These are phyloP conservation scores for Verticillium isaacii DNA, from an alignment of 2,329 filamentous ascomycete genomes.

Conservation along the genomic window DNA sequence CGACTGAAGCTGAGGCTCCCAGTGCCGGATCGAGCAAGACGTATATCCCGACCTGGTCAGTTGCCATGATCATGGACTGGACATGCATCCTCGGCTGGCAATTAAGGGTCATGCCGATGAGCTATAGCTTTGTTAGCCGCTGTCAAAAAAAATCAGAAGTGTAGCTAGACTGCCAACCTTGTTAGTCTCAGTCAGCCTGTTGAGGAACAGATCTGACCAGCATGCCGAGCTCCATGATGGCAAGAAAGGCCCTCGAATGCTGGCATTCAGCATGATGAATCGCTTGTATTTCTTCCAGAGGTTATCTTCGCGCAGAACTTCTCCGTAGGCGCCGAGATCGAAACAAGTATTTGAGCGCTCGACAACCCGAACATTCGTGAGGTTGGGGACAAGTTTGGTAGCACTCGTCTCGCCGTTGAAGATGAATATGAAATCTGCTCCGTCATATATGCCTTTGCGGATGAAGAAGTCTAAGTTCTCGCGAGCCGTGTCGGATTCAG, in stretches of 20 bases:
- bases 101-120: slow-evolving; percentile 31
- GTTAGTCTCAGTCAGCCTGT: slow-evolving; percentile 20
- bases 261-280: slow-evolving; percentile 30
- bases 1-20: slow-evolving; percentile 9
- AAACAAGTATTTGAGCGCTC: slow-evolving; percentile 26
- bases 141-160: background rate
- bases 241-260: slow-evolving; percentile 30
- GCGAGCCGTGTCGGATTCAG: slow-evolving; percentile 24
- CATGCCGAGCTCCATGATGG: slow-evolving; percentile 27
- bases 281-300: slow-evolving; percentile 27
- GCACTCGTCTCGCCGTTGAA: slow-evolving; percentile 27
- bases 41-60: slow-evolving; percentile 29
- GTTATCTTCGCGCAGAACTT: slow-evolving; percentile 23
- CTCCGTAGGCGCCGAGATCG: slow-evolving; percentile 28
- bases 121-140: slow-evolving; percentile 13
- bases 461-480: slow-evolving; percentile 31
- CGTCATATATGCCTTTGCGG: slow-evolving; percentile 27
- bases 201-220: slow-evolving; percentile 29
- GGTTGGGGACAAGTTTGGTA: slow-evolving; percentile 18
- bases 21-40: slow-evolving; percentile 25
- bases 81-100: slow-evolving; percentile 28
- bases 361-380: slow-evolving; percentile 25
- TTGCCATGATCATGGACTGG: slow-evolving; percentile 32
- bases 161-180: slow-evolving; percentile 16
- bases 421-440: slow-evolving; percentile 34